These are phyloP conservation scores for Neophaeococcomyces mojaviensis DNA, from an alignment of 2,329 filamentous ascomycete species.

Conservation along the genomic window DNA sequence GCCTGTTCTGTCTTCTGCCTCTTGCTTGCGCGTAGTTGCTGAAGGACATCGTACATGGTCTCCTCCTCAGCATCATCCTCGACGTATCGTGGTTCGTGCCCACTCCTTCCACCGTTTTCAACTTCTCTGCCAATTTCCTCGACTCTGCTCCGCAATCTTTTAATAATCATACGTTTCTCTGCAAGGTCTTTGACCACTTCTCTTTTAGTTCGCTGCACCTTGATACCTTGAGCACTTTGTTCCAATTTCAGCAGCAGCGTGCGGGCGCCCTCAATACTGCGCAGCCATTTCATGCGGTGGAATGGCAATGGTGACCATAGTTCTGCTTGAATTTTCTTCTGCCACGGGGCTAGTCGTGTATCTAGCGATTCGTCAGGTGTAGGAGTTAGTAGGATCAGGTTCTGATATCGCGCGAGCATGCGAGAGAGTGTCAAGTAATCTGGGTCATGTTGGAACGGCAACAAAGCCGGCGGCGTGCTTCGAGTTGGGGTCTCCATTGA, in stretches of 20 bases:
- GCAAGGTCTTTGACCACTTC: constrained; percentile 34
- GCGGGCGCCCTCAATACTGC: constrained; percentile 41
- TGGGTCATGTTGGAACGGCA: constrained; percentile 17
- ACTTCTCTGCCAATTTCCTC: constrained; percentile 21
- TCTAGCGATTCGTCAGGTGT: constrained; percentile 6
- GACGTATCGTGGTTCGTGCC: constrained; percentile 5
- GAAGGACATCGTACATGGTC: constrained; percentile 17
- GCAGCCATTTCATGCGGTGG: constrained; percentile 32
- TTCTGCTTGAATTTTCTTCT: constrained; percentile 20
- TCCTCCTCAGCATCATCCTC: constrained; percentile 16
- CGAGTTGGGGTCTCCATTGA: too few relatives aligned
- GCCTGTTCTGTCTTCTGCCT: neutral
- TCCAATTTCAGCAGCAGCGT: constrained; percentile 35
- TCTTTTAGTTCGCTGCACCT: constrained; percentile 32
- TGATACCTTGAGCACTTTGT: constrained; percentile 32
- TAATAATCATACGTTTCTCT: constrained; percentile 28
- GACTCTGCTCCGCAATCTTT: constrained; percentile 16
- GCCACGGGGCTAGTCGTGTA: constrained; percentile 28
- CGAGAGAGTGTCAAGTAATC: constrained; percentile 34
- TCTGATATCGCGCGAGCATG: constrained; percentile 37
- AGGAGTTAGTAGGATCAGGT: constrained; percentile 31
- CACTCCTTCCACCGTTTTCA: constrained; percentile 12
- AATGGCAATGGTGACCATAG: constrained; percentile 33
- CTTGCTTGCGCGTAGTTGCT: constrained; percentile 4
- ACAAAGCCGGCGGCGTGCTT: neutral